Conservation (phyloP, 345 rosid species). For the Citrus trifoliata region DNA sequence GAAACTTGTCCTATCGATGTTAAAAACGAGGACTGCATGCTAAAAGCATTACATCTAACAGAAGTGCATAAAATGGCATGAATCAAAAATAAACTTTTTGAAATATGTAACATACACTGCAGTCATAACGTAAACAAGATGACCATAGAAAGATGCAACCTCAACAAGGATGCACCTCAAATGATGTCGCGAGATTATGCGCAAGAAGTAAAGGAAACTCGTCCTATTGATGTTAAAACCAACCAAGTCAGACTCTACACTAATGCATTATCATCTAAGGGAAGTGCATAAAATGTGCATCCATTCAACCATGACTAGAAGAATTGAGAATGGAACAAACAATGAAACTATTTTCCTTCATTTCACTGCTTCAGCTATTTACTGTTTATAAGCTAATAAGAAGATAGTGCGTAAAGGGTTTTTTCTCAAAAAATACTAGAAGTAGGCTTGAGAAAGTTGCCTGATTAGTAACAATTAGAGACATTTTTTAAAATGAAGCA, state of each 20-base stretch:
- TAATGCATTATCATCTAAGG: background rate
- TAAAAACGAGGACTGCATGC: too few species aligned
- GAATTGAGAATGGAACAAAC: background rate
- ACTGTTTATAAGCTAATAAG: background rate
- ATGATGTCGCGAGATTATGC: background rate
- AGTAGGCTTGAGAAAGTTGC: background rate
- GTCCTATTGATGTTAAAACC: background rate
- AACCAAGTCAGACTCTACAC: background rate
- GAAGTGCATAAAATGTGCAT: background rate
- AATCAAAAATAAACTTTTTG: too few species aligned
- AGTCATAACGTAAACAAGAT: background rate
- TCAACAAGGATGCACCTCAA: background rate
- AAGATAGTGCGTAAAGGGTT: background rate
- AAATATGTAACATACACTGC: too few species aligned
- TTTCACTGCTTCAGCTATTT: background rate
- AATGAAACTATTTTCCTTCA: background rate
- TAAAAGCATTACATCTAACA: too few species aligned
- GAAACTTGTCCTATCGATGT: background rate
- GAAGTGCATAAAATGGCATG: too few species aligned
- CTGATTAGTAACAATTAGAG: background rate
- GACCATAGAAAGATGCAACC: background rate
- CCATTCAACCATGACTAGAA: background rate
- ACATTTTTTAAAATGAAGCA: background rate
- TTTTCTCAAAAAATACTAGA: background rate
- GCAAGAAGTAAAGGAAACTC: background rate